A percentile compares a stretch with the other conserved stretches of the same genome.
phyloP scores from a whole-genome alignment of 257 asterid genomes.

The Capsicum pubescens region DNA sequence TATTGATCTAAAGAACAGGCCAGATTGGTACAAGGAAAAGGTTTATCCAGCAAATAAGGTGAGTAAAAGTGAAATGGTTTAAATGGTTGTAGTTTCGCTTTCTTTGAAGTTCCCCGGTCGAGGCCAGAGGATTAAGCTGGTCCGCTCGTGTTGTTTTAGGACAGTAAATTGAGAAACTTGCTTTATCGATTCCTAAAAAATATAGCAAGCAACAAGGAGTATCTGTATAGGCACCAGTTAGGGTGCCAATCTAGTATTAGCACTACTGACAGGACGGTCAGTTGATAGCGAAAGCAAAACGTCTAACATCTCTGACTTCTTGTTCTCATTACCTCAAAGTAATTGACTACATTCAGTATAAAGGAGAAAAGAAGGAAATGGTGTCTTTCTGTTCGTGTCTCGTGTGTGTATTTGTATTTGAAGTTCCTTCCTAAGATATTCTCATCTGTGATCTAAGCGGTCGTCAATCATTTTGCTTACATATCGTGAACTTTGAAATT shows the following conservation, averaged over 20 bases:
- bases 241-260: too few relatives aligned
- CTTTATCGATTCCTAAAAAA: not conserved
- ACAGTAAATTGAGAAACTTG: not conserved
- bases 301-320: too few relatives aligned
- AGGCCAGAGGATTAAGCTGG: not conserved
- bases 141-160: not conserved
- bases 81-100: not conserved
- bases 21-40: slow-evolving; percentile 91
- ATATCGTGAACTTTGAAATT: not conserved
- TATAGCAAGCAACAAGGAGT: too few relatives aligned
- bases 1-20: slow-evolving; percentile 78
- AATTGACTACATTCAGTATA: too few relatives aligned
- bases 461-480: not conserved
- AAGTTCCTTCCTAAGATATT: not conserved
- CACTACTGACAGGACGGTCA: too few relatives aligned
- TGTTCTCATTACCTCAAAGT: too few relatives aligned
- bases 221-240: too few relatives aligned
- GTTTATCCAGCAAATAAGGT: slow-evolving; percentile 89
- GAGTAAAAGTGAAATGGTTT: slow-evolving; percentile 43
- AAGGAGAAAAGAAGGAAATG: not conserved
- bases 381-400: not conserved
- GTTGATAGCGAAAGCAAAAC: too few relatives aligned
- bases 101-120: not conserved
- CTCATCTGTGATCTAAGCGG: not conserved
- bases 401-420: not conserved